Evolutionary conservation across 768 basidiomycete species (phyloP), one percentile per base, ranked within the genome.

Genomic region (Guyanaporus albipodus): DNA sequence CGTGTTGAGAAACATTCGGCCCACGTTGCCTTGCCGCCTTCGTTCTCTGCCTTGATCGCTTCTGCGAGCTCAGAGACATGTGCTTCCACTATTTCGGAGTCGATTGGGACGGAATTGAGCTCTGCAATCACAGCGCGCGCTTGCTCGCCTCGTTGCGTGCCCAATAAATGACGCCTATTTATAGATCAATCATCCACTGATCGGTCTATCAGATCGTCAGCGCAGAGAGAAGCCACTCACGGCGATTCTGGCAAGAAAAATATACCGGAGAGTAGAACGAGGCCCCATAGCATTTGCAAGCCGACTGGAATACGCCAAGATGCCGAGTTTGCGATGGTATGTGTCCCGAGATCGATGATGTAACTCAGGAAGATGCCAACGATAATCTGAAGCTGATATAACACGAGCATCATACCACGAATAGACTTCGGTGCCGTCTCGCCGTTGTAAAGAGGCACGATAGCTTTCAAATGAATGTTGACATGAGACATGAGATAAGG

Each of bases 361-460:
- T 86, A 87, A 49, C 80, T 82, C 59, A 87, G 44, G 68, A 87
- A 85, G 42, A 88, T 70, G 8, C 83, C 83, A 22, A 77, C 64
- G 55, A 85, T 83, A 52, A 88, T 86, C 58, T 86, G 84, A 12
- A 87, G 70, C 58, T 88, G 87, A 60, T 88, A 89, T 14, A 88
- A 65, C 9, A 85, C 85, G 28, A 91, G 68, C 75, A 79, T 62
- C 34, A 82, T 78, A 4, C 86, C 87, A 58, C 87, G 77, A 45
- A 88, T 73, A 2, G 78, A 74, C 58, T 86, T 86, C 0, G 87
- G 87, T 0, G 85, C 78, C 0, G 85, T 84, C 66, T 89, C 86
- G 24, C 86, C 85, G 53, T 85, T 87, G 62, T 88, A 90, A 8
- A 88, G 73, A 59, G 78, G 77, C 6, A 80, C 77, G 42, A 79